Conservation (phyloP, 139 green algal species). For the Edaphochlamys debaryana region DNA sequence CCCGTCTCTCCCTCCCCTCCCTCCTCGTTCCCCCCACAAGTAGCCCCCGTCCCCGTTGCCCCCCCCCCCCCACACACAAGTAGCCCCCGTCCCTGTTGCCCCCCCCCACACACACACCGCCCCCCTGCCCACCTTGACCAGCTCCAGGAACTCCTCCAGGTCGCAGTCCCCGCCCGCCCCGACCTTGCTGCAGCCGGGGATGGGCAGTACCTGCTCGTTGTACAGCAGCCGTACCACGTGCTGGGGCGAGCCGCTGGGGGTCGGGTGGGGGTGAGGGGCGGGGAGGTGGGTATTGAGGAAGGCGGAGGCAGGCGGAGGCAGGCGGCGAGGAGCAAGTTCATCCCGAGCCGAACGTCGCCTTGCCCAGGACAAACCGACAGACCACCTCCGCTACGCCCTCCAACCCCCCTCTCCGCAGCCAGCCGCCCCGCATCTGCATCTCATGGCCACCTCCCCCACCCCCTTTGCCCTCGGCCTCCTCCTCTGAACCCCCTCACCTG, state of each 20-base stretch:
- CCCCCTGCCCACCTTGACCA: conserved; percentile 4
- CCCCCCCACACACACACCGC: not conserved
- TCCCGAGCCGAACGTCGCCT: no score
- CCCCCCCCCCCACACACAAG: not conserved
- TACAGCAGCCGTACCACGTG: conserved; percentile 57
- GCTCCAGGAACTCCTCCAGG: conserved; percentile 48
- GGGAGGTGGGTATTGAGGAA: not conserved
- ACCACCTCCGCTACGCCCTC: no score
- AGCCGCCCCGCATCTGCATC: no score
- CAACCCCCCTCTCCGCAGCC: no score
- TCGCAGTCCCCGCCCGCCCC: conserved; percentile 17
- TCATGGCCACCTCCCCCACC: no score
- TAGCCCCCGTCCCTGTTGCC: no score
- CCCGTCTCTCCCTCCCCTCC: no score
- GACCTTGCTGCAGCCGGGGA: conserved; percentile 39
- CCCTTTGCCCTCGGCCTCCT: not conserved
- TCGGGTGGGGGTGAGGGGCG: not conserved
- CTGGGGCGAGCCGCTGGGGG: not conserved
- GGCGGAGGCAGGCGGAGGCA: no score
- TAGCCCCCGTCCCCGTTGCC: no score
- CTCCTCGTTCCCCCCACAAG: no score
- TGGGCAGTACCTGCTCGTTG: conserved; percentile 58
- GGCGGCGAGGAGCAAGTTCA: no score
- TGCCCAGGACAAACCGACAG: no score
- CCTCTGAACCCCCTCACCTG: not conserved